Evolutionary conservation across 176 grass and related monocot genomes (phyloP).

Genomic region (Paspalum vaginatum): DNA sequence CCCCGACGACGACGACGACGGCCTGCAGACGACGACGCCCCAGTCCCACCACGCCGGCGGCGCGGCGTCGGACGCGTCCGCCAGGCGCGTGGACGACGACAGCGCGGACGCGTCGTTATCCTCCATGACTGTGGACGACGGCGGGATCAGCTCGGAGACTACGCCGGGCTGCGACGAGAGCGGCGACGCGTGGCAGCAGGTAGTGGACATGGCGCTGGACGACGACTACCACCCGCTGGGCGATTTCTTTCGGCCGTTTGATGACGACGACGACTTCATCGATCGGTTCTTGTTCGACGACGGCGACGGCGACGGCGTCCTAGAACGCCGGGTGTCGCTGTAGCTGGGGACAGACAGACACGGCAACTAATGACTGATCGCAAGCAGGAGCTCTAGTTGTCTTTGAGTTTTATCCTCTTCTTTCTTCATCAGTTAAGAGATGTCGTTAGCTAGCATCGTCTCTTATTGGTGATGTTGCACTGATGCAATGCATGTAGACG

Average conservation of each 20-base stretch:
- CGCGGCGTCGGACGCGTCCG: slow-evolving; percentile 12
- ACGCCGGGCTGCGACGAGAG: slow-evolving; percentile 40
- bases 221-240: slow-evolving; percentile 5
- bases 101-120: slow-evolving; percentile 27
- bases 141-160: neutral
- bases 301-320: neutral
- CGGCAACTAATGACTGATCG: neutral
- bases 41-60: neutral
- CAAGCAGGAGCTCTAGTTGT: too few relatives aligned
- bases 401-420: too few relatives aligned
- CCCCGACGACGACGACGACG: neutral
- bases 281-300: neutral
- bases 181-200: slow-evolving; percentile 35
- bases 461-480: too few relatives aligned
- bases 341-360: neutral
- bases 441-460: too few relatives aligned
- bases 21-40: neutral
- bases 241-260: slow-evolving; percentile 8
- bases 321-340: slow-evolving; percentile 39
- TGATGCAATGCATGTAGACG: too few relatives aligned
- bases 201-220: slow-evolving; percentile 29
- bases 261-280: slow-evolving; percentile 37
- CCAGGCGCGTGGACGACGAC: slow-evolving; percentile 23
- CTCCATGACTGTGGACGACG: slow-evolving; percentile 19
- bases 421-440: too few relatives aligned